Evolutionary conservation across 2,329 filamentous ascomycete genomes (phyloP), one percentile per base, ranked within the genome.

Genomic region (Botrytis fragariae): DNA sequence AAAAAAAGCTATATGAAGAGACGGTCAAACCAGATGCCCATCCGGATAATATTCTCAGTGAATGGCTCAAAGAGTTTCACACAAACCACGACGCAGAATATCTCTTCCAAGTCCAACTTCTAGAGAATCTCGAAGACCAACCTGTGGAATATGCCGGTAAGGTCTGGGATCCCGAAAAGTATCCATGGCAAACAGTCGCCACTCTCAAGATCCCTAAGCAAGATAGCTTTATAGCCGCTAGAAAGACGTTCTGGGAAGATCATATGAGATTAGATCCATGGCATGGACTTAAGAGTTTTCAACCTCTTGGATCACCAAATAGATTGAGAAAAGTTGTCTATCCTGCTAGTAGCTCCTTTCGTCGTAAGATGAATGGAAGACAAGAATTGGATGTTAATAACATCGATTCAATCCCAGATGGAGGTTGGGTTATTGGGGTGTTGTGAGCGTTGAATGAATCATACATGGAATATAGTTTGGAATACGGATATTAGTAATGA

Each of bases 151-250:
- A 84, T 72, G 80, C 81, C 22, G 83, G 84, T 18, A 83, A 79
- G 35, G 78, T 81, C 10, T 86, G 84, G 84, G 84, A 87, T 64
- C 78, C 81, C 5, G 81, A 83, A 54, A 85, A 84, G 64, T 86
- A 84, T 72, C 85, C 84, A 2, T 86, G 82, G 79, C 83, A 86
- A 75, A 84, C 83, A 2, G 82, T 86, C 9, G 85, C 83, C 2
- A 82, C 77, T 39, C 76, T 84, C 22, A 77, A 80, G 29, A 79
- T 84, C 20, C 83, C 82, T 3, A 81, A 82, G 75, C 83, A 86
- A 74, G 82, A 85, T 65, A 82, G 79, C 29, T 84, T 83, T 68
- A 80, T 82, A 68, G 79, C 81, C 67, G 80, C 82, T 64, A 77
- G 82, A 35, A 83, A 83, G 78, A 79, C 78, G 0, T 84, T 84